These are phyloP conservation scores for Suillus sp. DNA, from an alignment of 768 basidiomycete species.

Conservation along the genomic window DNA sequence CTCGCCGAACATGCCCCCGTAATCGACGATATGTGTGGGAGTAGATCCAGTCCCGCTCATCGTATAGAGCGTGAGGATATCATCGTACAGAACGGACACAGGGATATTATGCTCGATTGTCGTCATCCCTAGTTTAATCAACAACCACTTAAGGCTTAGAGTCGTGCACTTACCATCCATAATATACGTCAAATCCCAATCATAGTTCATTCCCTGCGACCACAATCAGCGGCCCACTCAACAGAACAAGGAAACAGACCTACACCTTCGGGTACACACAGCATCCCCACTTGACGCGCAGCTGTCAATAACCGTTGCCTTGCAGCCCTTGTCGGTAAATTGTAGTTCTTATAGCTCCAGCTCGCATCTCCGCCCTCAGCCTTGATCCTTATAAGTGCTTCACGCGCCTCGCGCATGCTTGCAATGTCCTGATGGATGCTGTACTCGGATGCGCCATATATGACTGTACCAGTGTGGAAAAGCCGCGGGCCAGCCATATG, in stretches of 20 bases:
- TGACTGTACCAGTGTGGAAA: constrained; percentile 66
- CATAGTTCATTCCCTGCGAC: constrained; percentile 66
- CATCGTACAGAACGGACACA: constrained; percentile 64
- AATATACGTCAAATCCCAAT: constrained; percentile 80
- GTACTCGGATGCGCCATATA: constrained; percentile 48
- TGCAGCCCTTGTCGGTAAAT: constrained; percentile 67
- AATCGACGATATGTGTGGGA: constrained; percentile 77
- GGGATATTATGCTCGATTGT: constrained; percentile 75
- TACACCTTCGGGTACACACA: constrained; percentile 72
- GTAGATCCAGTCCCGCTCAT: constrained; percentile 71
- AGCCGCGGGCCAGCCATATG: constrained; percentile 70
- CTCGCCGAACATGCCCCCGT: constrained; percentile 72
- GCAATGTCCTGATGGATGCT: constrained; percentile 68
- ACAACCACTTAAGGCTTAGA: neutral
- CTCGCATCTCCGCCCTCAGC: constrained; percentile 69
- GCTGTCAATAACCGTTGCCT: constrained; percentile 65
- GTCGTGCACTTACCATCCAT: constrained; percentile 57
- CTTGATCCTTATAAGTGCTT: constrained; percentile 68
- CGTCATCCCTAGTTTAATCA: constrained; percentile 59
- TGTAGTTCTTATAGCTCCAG: constrained; percentile 81
- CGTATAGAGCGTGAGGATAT: constrained; percentile 62
- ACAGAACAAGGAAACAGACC: constrained; percentile 13
- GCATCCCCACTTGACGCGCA: constrained; percentile 64
- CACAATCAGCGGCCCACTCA: constrained; percentile 1
- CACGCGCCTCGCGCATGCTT: constrained; percentile 60